These are phyloP conservation scores for Suillus plorans DNA, from an alignment of 768 basidiomycete species.

Conservation along the genomic window DNA sequence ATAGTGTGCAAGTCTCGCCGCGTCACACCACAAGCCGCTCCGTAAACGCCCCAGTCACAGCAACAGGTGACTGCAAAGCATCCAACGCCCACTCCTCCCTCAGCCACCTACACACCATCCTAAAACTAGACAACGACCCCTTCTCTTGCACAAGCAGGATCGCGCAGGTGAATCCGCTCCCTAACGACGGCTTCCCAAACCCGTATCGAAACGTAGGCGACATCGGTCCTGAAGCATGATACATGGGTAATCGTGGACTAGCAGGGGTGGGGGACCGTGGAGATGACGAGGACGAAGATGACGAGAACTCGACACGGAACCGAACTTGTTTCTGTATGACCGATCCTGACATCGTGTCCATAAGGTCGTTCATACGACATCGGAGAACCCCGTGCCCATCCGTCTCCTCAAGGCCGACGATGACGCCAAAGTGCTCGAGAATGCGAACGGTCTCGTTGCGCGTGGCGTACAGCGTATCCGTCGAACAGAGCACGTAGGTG, in stretches of 20 bases:
- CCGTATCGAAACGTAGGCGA: conserved; percentile 25
- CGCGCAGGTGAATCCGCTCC: conserved; percentile 50
- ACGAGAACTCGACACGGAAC: conserved; percentile 78
- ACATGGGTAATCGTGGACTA: conserved; percentile 25
- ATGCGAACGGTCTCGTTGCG: conserved; percentile 63
- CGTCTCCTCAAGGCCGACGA: conserved; percentile 57
- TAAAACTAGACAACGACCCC: conserved; percentile 87
- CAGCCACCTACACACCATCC: conserved; percentile 68
- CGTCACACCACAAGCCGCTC: conserved; percentile 37
- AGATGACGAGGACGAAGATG: conserved; percentile 10
- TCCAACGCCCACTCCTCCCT: conserved; percentile 66
- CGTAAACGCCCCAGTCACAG: conserved; percentile 37
- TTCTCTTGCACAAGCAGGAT: conserved; percentile 86
- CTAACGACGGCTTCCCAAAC: conserved; percentile 25
- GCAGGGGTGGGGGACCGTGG: conserved; percentile 22
- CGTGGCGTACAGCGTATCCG: conserved; percentile 56
- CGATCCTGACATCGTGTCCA: conserved; percentile 38
- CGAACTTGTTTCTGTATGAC: conserved; percentile 69
- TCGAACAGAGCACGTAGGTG: conserved; percentile 54
- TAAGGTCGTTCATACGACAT: conserved; percentile 51
- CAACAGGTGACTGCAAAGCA: conserved; percentile 25
- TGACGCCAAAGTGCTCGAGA: conserved; percentile 63
- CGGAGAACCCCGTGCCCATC: conserved; percentile 43
- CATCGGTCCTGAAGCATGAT: conserved; percentile 26
- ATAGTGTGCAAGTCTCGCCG: background rate